These are phyloP conservation scores for Phtheirospermum japonicum DNA, from an alignment of 257 asterid genomes.

Conservation along the genomic window DNA sequence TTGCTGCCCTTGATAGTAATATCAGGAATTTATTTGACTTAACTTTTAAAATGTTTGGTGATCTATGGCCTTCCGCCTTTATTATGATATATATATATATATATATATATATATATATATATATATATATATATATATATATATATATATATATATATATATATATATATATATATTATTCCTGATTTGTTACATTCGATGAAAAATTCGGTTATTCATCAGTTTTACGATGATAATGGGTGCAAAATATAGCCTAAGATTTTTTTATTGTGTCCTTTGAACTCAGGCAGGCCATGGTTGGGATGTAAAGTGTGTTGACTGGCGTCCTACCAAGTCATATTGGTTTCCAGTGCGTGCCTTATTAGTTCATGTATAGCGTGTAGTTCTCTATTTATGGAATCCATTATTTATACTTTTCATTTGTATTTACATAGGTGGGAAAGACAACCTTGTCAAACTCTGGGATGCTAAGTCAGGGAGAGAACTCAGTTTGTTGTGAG, in stretches of 20 bases:
- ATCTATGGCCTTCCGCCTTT: neutral
- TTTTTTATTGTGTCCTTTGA: slow-evolving; percentile 54
- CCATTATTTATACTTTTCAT: slow-evolving; percentile 18
- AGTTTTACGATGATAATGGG: slow-evolving; percentile 17
- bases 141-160: no score
- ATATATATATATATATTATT: no score
- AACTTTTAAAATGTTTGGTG: slow-evolving; percentile 1
- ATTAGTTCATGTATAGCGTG: slow-evolving; percentile 10
- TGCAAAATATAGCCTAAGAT: slow-evolving; percentile 52
- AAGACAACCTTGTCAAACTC: slow-evolving; percentile 95
- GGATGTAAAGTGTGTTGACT: slow-evolving; percentile 99
- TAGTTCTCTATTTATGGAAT: slow-evolving; percentile 4
- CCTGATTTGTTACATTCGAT: neutral
- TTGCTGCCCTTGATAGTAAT: slow-evolving; percentile 7
- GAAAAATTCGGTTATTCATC: neutral
- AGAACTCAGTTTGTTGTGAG: slow-evolving; percentile 94
- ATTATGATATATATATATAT: slow-evolving; percentile 6
- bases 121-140: no score
- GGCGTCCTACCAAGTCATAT: slow-evolving; percentile 96
- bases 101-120: no score
- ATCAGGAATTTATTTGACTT: slow-evolving; percentile 13
- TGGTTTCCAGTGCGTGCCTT: slow-evolving; percentile 73
- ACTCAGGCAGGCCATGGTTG: slow-evolving; percentile 99
- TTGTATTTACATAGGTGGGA: slow-evolving; percentile 71
- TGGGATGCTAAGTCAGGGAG: slow-evolving; percentile 98